Percentiles rank a stretch among this genome's conserved stretches.
phyloP scores from a whole-genome alignment of 2,329 filamentous ascomycete species.

The Penicillium thymicola region DNA sequence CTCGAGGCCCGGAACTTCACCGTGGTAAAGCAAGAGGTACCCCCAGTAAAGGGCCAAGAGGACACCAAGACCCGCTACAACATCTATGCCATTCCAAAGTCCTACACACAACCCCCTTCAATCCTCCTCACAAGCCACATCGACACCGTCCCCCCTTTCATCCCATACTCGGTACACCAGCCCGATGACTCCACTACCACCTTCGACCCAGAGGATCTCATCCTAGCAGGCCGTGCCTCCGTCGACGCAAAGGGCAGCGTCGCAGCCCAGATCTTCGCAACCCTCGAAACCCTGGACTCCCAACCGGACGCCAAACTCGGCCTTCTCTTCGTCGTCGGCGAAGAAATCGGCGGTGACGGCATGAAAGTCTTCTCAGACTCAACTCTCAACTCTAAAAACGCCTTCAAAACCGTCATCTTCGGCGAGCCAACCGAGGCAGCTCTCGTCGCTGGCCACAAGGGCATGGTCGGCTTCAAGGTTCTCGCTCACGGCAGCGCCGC shows the following conservation, averaged over 20 bases:
- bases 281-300: constrained; percentile 45
- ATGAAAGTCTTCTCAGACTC: constrained; percentile 60
- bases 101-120: constrained; percentile 12
- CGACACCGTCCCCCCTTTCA: constrained; percentile 60
- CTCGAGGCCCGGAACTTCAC: constrained; percentile 60
- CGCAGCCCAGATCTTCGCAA: constrained; percentile 43
- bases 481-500: constrained; percentile 70
- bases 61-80: constrained; percentile 60
- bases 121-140: constrained; percentile 68
- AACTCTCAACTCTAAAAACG: constrained; percentile 45
- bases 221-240: constrained; percentile 45
- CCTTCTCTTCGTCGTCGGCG: constrained; percentile 69
- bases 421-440: constrained; percentile 90
- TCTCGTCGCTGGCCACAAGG: constrained; percentile 89
- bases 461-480: constrained; percentile 66
- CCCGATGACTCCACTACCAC: constrained; percentile 17
- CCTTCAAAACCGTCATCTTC: constrained; percentile 73
- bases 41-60: constrained; percentile 15
- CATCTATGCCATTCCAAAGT: constrained; percentile 61
- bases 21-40: constrained; percentile 55
- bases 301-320: constrained; percentile 42
- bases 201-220: constrained; percentile 28
- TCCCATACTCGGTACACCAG: constrained; percentile 51
- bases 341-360: constrained; percentile 76
- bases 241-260: constrained; percentile 49